Evolutionary conservation across 176 grass and related monocot genomes (phyloP), one percentile per base, ranked within the genome.

Genomic region (Oryza nivara): DNA sequence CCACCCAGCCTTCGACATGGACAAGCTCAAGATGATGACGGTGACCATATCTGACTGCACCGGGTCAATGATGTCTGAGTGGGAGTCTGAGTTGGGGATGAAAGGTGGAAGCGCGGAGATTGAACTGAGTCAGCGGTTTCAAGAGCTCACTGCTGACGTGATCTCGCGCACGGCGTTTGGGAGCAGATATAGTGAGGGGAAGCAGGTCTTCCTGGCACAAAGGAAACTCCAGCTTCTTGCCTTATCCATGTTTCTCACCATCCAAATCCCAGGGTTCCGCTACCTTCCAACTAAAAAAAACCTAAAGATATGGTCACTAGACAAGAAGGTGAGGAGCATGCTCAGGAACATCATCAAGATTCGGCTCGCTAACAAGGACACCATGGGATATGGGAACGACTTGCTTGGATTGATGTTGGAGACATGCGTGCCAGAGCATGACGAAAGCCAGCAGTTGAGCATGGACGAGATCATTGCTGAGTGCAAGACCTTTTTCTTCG

Each of bases 1-100:
- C 20, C 75, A 90, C 67, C 93, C 93, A 3, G 93, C 88, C 0
- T 94, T 91, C 80, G 68, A 70, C 38, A 84, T 91, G 72, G 92
- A 94, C 72, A 91, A 91, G 66, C 66, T 95, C 86, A 95, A 95
- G 93, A 87, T 80, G 88, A 89, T 95, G 90, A 95, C 90, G 13
- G 63, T 0, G 13, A 89, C 73, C 40, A 95, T 92, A 68, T 81
- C 86, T 0, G 70, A 83, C 9, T 96, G 93, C 1, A 72, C 83
- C 0, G 46, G 4, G 25, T 89, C 83, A 0, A 96, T 91, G 91
- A 72, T 96, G 25, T 79, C 79, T 6, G 76, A 68, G 12, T 95
- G 93, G 93, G 61, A 85, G 16, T 70, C 74, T 0, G n/a, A 74
- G n/a, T 17, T 63, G 58, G 16, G 11, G n/a, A 2, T 16, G 3